Evolutionary conservation across 78 protist species (phyloP).

Genomic region (Ministeria vibrans): DNA sequence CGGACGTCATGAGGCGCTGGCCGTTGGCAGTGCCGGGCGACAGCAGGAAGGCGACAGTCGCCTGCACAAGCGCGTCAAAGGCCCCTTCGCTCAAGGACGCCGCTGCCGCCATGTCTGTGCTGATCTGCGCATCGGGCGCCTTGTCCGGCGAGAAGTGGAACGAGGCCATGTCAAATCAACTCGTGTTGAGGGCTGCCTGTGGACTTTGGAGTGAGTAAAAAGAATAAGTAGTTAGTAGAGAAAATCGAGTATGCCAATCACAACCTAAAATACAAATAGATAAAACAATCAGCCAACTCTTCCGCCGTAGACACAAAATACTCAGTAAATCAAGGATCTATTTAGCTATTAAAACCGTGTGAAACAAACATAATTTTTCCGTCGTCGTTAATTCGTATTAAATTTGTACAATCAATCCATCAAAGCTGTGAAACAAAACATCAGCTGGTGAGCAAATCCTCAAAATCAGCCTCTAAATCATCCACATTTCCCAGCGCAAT

Average conservation of each 20-base stretch:
- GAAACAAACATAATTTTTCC: background rate
- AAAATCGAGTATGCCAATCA: background rate
- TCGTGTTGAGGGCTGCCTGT: too few species aligned
- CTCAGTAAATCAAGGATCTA: background rate
- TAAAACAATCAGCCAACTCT: background rate
- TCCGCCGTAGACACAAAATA: background rate
- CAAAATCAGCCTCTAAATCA: too few species aligned
- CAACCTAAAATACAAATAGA: background rate
- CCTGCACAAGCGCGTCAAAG: background rate
- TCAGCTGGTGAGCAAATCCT: too few species aligned
- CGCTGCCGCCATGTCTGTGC: background rate
- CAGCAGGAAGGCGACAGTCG: background rate
- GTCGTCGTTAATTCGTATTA: background rate
- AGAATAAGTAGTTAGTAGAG: background rate
- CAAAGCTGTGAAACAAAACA: too few species aligned
- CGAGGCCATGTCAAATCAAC: too few species aligned
- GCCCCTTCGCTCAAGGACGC: background rate
- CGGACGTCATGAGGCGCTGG: background rate
- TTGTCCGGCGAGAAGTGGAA: background rate
- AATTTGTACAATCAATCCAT: too few species aligned
- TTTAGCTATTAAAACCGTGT: background rate
- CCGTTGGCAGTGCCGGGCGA: background rate
- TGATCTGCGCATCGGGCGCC: background rate
- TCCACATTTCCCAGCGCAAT: too few species aligned
- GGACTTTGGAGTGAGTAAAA: background rate